Evolutionary conservation across 495 filamentous ascomycete species (phyloP).

Genomic region (Daldinia childiae): DNA sequence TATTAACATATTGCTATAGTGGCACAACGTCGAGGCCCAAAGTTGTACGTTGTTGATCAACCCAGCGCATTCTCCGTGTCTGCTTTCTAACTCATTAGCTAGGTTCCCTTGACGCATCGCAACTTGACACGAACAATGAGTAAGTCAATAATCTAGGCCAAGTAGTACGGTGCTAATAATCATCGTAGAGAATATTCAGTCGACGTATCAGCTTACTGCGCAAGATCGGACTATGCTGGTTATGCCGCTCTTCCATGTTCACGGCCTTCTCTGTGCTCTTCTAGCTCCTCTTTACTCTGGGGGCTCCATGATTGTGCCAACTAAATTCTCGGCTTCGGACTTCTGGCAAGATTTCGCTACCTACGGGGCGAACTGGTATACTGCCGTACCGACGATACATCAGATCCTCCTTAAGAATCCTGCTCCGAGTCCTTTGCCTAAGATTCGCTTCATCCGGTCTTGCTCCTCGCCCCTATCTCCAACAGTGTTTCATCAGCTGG

Average conservation of each 20-base stretch:
- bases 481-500: constrained; percentile 77
- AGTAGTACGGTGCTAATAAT: constrained; percentile 1
- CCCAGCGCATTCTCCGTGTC: neutral
- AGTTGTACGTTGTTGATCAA: constrained; percentile 59
- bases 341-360: constrained; percentile 81
- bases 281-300: constrained; percentile 76
- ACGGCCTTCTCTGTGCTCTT: constrained; percentile 81
- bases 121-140: constrained; percentile 81
- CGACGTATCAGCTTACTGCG: constrained; percentile 73
- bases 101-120: constrained; percentile 79
- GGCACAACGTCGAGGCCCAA: constrained; percentile 87
- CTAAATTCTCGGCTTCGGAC: constrained; percentile 79
- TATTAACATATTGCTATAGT: constrained; percentile 49
- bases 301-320: constrained; percentile 77
- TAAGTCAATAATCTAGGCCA: constrained; percentile 45
- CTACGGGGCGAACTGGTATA: constrained; percentile 86
- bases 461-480: constrained; percentile 85
- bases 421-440: constrained; percentile 68
- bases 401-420: constrained; percentile 81
- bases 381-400: constrained; percentile 88
- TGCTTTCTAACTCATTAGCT: constrained; percentile 24
- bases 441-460: constrained; percentile 86
- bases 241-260: constrained; percentile 92
- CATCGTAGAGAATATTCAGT: constrained; percentile 70
- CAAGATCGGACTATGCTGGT: constrained; percentile 83